A percentile compares a stretch with the other conserved stretches of the same genome.
These are phyloP conservation scores for Helminthosporium solani DNA, from an alignment of 2,329 filamentous ascomycete species.

Conservation along the genomic window DNA sequence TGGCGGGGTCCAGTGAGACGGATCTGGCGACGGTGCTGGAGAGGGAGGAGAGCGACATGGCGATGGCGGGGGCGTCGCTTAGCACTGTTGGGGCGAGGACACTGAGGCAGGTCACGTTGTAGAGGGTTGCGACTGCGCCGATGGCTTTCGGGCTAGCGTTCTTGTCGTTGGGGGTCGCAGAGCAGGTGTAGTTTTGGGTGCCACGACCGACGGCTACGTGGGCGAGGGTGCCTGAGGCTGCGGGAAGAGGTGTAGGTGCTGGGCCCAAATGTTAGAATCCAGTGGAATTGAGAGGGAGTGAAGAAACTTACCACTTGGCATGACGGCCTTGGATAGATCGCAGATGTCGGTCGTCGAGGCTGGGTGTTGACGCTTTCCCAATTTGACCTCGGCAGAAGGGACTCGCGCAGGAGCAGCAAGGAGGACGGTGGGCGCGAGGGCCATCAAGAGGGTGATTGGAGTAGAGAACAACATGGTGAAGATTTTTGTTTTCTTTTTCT, in stretches of 20 bases:
- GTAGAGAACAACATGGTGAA: slow-evolving; percentile 35
- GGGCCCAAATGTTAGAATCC: slow-evolving; percentile 19
- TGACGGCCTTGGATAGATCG: slow-evolving; percentile 30
- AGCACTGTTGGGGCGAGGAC: slow-evolving; percentile 68
- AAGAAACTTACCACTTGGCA: slow-evolving; percentile 34
- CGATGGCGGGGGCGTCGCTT: slow-evolving; percentile 63
- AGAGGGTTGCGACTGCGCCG: slow-evolving; percentile 81
- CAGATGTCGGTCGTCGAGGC: slow-evolving; percentile 20
- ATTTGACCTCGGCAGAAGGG: too few relatives aligned
- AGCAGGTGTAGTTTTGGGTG: slow-evolving; percentile 92
- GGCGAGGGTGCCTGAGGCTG: slow-evolving; percentile 62
- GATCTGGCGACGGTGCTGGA: too few relatives aligned
- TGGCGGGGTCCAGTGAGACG: slow-evolving; percentile 39
- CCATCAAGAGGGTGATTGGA: slow-evolving; percentile 27
- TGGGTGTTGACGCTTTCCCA: slow-evolving; percentile 15
- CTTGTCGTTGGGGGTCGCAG: slow-evolving; percentile 49
- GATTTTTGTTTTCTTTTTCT: slow-evolving; percentile 2
- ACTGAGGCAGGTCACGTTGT: slow-evolving; percentile 81
- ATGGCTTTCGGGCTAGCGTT: slow-evolving; percentile 62
- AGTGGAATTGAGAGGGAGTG: neutral
- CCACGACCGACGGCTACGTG: slow-evolving; percentile 86
- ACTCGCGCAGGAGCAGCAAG: slow-evolving; percentile 34
- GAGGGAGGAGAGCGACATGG: slow-evolving; percentile 53
- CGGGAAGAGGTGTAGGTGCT: slow-evolving; percentile 61
- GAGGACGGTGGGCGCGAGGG: slow-evolving; percentile 34